Evolutionary conservation across 2,329 filamentous ascomycete species (phyloP), one percentile per base, ranked within the genome.

Genomic region (Pseudocercospora macadamiae): DNA sequence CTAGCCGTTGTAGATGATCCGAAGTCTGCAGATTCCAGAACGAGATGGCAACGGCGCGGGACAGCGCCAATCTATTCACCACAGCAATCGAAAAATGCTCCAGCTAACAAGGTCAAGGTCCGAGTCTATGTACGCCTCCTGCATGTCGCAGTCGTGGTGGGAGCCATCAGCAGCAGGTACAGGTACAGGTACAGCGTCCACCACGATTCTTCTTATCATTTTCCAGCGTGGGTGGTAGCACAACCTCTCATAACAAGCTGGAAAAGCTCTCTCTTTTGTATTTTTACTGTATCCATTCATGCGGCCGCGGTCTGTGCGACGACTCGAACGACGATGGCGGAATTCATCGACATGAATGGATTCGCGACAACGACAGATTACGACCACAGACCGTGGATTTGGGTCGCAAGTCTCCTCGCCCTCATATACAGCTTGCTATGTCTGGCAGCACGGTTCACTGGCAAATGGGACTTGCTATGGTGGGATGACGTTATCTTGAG

Each of bases 381-480:
- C 54, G 62, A 66, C 34, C 54, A 60, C 25, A 56, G 64, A 10
- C 37, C 60, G n/a, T 66, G 64, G 64, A 28, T 66, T 14, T 66
- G 64, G 64, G 60, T 63, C 3, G 56, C 60, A n/a, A 56, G 54
- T 10, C 34, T 66, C 5, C 51, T 66, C 30, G 48, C 60, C 18
- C 48, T 66, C 36, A 52, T 66, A 19, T 66, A 66, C 60, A 63
- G 60, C 58, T 37, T 66, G 30, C 30, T 66, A 5, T 63, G 62
- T 54, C 62, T 66, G 42, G 60, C 54, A 10, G 64, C 64, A 23
- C 45, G 64, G 28, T 36, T 61, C 10, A 54, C 51, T 3, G 58
- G 54, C 4, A 66, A 66, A 61, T 64, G 64, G 64, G 64, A 55
- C 14, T 42, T 66, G 25, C 52, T 66, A 18, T 66, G 64, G 64